Evolutionary conservation across 306 rosid species (phyloP).

Genomic region (Cicer arietinum): DNA sequence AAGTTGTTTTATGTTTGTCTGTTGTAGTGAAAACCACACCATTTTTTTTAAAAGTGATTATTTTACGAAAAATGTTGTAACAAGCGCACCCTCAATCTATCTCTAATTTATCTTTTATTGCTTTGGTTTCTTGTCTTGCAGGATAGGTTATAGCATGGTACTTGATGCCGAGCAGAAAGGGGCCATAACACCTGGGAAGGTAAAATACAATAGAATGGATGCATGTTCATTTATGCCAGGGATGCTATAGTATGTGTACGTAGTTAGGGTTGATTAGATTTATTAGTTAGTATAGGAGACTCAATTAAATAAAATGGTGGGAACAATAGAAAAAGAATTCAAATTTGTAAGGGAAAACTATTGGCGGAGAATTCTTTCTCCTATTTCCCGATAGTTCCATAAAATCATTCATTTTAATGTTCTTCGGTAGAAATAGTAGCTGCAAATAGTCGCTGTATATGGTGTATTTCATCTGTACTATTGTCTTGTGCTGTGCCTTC

Average conservation of each 20-base stretch:
- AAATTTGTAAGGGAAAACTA: neutral
- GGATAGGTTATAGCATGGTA: slow-evolving; percentile 95
- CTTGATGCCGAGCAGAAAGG: slow-evolving; percentile 92
- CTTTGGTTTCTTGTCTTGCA: slow-evolving; percentile 55
- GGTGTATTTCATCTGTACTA: slow-evolving; percentile 10
- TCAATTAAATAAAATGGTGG: neutral
- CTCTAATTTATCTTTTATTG: neutral
- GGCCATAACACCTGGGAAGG: slow-evolving; percentile 91
- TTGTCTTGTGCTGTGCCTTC: neutral
- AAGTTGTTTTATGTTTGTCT: no score
- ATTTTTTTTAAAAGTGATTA: no score
- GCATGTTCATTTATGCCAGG: slow-evolving; percentile 25
- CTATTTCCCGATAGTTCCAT: neutral
- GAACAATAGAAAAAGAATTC: neutral
- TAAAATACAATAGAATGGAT: slow-evolving; percentile 42
- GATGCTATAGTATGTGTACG: slow-evolving; percentile 24
- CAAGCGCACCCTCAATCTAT: neutral
- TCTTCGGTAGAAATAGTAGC: slow-evolving; percentile 3
- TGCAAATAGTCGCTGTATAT: neutral
- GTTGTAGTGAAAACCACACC: no score
- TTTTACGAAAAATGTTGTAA: no score
- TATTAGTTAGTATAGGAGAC: neutral
- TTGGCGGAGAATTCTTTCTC: neutral
- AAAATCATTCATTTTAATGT: neutral
- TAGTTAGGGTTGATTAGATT: neutral